A percentile compares a stretch with the other conserved stretches of the same genome.
phyloP scores from a whole-genome alignment of 306 rosid genomes.

The Quercus alba region DNA sequence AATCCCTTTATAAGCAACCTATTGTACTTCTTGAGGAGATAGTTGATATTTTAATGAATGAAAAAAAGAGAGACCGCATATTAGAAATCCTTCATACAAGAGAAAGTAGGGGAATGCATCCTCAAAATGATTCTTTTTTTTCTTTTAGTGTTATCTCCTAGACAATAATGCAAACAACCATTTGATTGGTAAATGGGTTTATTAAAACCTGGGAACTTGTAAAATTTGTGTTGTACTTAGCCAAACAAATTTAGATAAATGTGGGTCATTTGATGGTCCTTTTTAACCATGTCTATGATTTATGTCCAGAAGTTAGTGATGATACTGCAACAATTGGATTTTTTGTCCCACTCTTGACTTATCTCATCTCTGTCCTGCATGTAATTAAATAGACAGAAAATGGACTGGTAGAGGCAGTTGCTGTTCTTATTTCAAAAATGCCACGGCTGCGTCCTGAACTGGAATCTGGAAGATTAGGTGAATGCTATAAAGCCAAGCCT shows the following conservation, averaged over 20 bases:
- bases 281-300: not conserved
- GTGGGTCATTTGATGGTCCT: not conserved
- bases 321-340: conserved; percentile 16
- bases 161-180: not conserved
- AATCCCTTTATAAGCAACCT: too few relatives aligned
- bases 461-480: conserved; percentile 64
- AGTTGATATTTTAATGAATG: too few relatives aligned
- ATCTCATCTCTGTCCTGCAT: conserved; percentile 21
- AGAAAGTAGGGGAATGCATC: not conserved
- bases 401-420: conserved; percentile 91
- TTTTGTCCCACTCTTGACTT: conserved; percentile 6
- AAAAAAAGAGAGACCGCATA: not conserved
- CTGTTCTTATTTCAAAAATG: conserved; percentile 80
- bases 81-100: not conserved
- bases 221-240: not conserved
- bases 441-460: conserved; percentile 75
- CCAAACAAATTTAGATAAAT: not conserved
- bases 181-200: not conserved
- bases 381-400: conserved; percentile 65
- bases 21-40: too few relatives aligned
- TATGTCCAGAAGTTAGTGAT: conserved; percentile 1
- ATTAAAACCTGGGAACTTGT: not conserved
- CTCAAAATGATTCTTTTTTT: not conserved
- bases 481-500: conserved; percentile 75
- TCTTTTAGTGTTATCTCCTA: not conserved